Evolutionary conservation across 2,329 filamentous ascomycete genomes (phyloP).

Genomic region (Proliferodiscus dingleyae): DNA sequence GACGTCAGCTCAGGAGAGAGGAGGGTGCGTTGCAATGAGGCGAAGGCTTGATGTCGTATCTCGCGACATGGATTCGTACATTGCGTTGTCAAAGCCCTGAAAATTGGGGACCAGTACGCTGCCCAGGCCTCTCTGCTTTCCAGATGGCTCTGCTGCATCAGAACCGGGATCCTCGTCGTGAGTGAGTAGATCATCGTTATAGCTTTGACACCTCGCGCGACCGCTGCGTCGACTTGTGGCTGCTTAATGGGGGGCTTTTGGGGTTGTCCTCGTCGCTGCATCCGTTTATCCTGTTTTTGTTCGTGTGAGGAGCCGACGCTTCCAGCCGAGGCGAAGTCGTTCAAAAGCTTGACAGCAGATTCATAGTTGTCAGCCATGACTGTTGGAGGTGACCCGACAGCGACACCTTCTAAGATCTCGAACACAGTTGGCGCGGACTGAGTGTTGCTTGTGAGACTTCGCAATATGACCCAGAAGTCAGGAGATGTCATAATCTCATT

Average conservation of each 20-base stretch:
- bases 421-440: slow-evolving; percentile 77
- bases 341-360: slow-evolving; percentile 74
- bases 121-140: slow-evolving; percentile 92
- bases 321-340: slow-evolving; percentile 82
- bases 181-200: slow-evolving; percentile 78
- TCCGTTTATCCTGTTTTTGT: slow-evolving; percentile 56
- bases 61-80: slow-evolving; percentile 93
- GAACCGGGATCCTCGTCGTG: slow-evolving; percentile 72
- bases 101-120: slow-evolving; percentile 95
- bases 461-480: slow-evolving; percentile 92
- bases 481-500: slow-evolving; percentile 95
- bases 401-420: slow-evolving; percentile 75
- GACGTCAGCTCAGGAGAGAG: slow-evolving; percentile 79
- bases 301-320: slow-evolving; percentile 67
- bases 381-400: slow-evolving; percentile 66
- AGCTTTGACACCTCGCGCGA: slow-evolving; percentile 74
- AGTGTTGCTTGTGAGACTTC: slow-evolving; percentile 63
- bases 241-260: slow-evolving; percentile 42
- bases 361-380: slow-evolving; percentile 97
- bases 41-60: slow-evolving; percentile 83
- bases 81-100: slow-evolving; percentile 81
- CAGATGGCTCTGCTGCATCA: slow-evolving; percentile 91
- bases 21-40: slow-evolving; percentile 77
- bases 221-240: slow-evolving; percentile 63
- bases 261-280: slow-evolving; percentile 33